phyloP scores from a whole-genome alignment of 2,329 filamentous ascomycete species.

The Ophiosphaerella herpotricha region DNA sequence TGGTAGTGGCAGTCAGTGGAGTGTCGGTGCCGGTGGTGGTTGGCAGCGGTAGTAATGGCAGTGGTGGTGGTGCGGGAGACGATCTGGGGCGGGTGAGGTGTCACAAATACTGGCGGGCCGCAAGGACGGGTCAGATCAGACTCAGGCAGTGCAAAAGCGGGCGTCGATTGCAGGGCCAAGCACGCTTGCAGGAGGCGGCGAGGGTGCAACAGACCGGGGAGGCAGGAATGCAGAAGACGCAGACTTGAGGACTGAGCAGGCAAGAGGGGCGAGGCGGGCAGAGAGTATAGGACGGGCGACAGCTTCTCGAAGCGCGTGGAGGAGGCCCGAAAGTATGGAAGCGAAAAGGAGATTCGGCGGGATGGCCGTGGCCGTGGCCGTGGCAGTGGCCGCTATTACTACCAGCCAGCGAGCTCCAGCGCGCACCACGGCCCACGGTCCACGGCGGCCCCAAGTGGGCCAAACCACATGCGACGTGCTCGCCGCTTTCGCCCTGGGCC shows the following conservation, averaged over 20 bases:
- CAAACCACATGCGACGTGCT: slow-evolving; percentile 22
- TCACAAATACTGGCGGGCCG: slow-evolving; percentile 40
- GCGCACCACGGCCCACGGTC: slow-evolving; percentile 7
- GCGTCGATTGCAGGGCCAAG: slow-evolving; percentile 10
- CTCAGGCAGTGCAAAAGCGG: slow-evolving; percentile 19
- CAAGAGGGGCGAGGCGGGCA: not conserved
- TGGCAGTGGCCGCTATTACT: slow-evolving; percentile 38
- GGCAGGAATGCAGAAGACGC: slow-evolving; percentile 4
- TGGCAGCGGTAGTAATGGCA: too few species aligned
- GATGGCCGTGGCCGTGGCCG: slow-evolving; percentile 25
- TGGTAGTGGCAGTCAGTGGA: too few species aligned
- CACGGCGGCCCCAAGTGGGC: slow-evolving; percentile 15
- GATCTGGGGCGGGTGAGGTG: slow-evolving; percentile 33
- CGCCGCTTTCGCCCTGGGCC: slow-evolving; percentile 21
- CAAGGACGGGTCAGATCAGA: slow-evolving; percentile 40
- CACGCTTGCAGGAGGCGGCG: not conserved
- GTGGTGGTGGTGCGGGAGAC: slow-evolving; percentile 26
- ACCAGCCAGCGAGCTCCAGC: slow-evolving; percentile 15
- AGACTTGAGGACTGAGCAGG: not conserved
- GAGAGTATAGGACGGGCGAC: slow-evolving; percentile 8
- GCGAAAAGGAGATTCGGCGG: slow-evolving; percentile 43
- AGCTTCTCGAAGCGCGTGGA: slow-evolving; percentile 41
- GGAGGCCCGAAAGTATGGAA: slow-evolving; percentile 39
- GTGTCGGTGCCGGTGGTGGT: too few species aligned
- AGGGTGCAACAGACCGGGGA: not conserved